These are phyloP conservation scores for Candolleomyces efflorescens DNA, from an alignment of 768 basidiomycete genomes.

Conservation along the genomic window DNA sequence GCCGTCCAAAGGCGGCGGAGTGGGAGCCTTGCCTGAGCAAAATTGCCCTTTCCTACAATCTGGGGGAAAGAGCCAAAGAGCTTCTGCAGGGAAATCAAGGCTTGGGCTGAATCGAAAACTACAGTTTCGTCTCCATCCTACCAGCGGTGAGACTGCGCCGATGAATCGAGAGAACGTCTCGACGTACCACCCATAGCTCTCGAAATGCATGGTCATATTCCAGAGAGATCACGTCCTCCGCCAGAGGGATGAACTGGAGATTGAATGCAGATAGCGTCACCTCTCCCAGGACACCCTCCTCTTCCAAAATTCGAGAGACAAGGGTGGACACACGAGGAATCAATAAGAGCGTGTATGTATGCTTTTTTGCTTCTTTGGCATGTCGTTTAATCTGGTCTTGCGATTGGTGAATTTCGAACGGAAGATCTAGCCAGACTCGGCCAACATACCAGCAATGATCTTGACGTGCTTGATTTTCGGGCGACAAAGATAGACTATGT, in stretches of 20 bases:
- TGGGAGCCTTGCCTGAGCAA: slow-evolving; percentile 54
- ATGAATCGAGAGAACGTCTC: slow-evolving; percentile 4
- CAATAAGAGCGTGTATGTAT: slow-evolving; percentile 82
- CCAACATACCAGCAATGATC: slow-evolving; percentile 80
- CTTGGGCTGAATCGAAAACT: slow-evolving; percentile 85
- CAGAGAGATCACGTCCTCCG: slow-evolving; percentile 88
- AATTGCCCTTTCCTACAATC: slow-evolving; percentile 90
- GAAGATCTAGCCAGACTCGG: slow-evolving; percentile 7
- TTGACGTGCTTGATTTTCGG: slow-evolving; percentile 82
- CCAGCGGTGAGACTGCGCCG: slow-evolving; percentile 7
- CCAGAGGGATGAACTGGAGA: slow-evolving; percentile 90
- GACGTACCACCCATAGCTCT: slow-evolving; percentile 85
- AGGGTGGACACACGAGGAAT: slow-evolving; percentile 87
- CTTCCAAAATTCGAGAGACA: slow-evolving; percentile 82
- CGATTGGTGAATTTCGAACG: slow-evolving; percentile 23
- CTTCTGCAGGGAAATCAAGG: slow-evolving; percentile 76
- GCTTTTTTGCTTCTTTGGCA: slow-evolving; percentile 62
- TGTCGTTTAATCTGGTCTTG: slow-evolving; percentile 91
- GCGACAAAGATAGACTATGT: slow-evolving; percentile 90
- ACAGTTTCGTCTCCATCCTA: slow-evolving; percentile 93
- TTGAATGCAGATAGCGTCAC: slow-evolving; percentile 83
- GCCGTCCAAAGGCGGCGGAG: not conserved
- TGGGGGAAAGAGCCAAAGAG: slow-evolving; percentile 89
- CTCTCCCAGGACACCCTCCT: slow-evolving; percentile 98
- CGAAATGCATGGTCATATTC: slow-evolving; percentile 84